Percentiles rank a stretch among this genome's conserved stretches.
These are phyloP conservation scores for Pisolithus tinctorius DNA, from an alignment of 768 basidiomycete species.

Conservation along the genomic window DNA sequence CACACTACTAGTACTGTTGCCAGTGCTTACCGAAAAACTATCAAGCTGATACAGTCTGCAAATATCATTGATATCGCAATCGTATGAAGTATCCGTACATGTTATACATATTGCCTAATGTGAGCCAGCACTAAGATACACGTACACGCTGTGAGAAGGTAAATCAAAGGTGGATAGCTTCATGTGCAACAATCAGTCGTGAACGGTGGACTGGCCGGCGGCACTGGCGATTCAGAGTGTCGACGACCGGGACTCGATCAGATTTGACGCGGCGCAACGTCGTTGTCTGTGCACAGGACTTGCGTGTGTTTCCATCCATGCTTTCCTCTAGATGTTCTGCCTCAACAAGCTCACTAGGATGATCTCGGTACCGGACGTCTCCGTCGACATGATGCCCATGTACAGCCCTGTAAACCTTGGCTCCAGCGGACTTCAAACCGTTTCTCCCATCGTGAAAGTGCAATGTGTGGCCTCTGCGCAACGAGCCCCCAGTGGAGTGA, in stretches of 20 bases:
- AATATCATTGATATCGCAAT: no score
- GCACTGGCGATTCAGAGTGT: neutral
- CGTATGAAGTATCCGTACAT: no score
- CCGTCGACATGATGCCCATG: neutral
- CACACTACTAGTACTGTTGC: no score
- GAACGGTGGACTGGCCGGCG: neutral
- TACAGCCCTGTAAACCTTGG: neutral
- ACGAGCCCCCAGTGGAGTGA: neutral
- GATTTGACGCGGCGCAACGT: neutral
- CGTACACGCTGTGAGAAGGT: neutral
- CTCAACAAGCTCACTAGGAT: neutral
- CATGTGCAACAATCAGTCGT: neutral
- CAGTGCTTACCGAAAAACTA: no score
- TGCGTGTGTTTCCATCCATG: neutral
- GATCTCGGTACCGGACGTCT: neutral
- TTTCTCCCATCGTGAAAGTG: neutral
- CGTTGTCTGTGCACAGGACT: neutral
- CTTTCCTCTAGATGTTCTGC: neutral
- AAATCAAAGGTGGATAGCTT: neutral
- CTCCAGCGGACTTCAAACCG: neutral
- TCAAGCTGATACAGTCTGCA: no score
- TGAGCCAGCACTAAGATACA: neutral
- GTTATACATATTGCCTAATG: neutral
- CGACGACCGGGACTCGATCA: neutral
- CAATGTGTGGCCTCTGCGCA: neutral